These are phyloP conservation scores for Trypanosoma avium DNA, from an alignment of 208 protist genomes.

Conservation along the genomic window DNA sequence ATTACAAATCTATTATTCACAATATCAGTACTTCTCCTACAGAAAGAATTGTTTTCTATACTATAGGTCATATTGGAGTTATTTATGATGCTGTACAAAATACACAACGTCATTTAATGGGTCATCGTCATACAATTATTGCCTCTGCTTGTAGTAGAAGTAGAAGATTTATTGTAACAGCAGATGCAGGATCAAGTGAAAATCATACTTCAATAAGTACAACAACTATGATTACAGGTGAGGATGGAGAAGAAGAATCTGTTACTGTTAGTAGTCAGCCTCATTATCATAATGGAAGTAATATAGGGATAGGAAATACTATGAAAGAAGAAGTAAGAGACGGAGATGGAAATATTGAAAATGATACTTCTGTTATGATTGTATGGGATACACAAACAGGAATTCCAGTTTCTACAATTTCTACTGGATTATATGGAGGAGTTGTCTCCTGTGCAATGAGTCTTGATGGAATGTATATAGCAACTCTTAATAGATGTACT, in stretches of 20 bases:
- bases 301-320: not conserved
- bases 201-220: not conserved
- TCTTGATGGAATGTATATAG: conserved; percentile 85
- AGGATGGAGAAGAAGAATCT: not conserved
- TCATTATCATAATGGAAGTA: not conserved
- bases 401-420: conserved; percentile 83
- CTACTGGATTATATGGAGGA: conserved; percentile 73
- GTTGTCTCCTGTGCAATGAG: conserved; percentile 90
- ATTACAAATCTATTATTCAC: conserved; percentile 82
- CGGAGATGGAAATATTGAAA: conserved; percentile 2
- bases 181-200: conserved; percentile 63
- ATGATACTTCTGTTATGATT: conserved; percentile 77
- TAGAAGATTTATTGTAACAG: conserved; percentile 91
- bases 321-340: conserved; percentile 19
- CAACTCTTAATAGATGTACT: conserved; percentile 74
- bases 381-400: conserved; percentile 91
- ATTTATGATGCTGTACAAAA: conserved; percentile 90
- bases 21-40: conserved; percentile 69
- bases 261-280: not conserved
- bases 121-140: conserved; percentile 87
- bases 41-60: conserved; percentile 89
- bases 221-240: no score
- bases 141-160: conserved; percentile 77
- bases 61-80: conserved; percentile 87
- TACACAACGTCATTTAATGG: conserved; percentile 89